Evolutionary conservation across 768 basidiomycete genomes (phyloP), one percentile per base, ranked within the genome.

Genomic region (Pulveroboletus sp.): DNA sequence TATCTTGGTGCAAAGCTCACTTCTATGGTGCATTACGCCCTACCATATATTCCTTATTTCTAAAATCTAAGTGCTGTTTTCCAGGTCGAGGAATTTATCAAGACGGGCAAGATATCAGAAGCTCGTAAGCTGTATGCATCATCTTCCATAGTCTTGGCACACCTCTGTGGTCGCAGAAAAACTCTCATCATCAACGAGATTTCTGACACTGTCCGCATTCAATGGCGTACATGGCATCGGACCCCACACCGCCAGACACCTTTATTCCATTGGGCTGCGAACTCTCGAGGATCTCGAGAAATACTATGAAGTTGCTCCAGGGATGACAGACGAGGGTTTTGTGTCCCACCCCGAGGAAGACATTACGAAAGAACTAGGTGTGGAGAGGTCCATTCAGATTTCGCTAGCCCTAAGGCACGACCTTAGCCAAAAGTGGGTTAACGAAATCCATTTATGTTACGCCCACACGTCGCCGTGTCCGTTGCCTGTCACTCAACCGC

Each of bases 211-310:
- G 8, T 75, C 76, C 7, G 58, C 70, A 0, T 88, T 93, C 59
- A 70, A 76, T 13, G 72, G 78, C 6, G 68, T 93, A 48, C 82
- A 93, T 47, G 84, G 87, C 8, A 83, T 93, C 31, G 90, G 90
- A 7, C 74, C 89, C 0, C 65, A 70, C n/a, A 86, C 76, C 7
- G 86, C 90, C 6, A 76, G 81, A 6, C 70, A 75, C 35, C 73
- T 90, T 5, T 88, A 83, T 62, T 77, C 77, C 30, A 70, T 76
- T 38, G 84, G 85, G 2, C 65, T 89, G 39, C 80, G 88, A 31
- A 84, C 80, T 0, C 62, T 91, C 7, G 76, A 80, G 5, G 83
- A 90, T 61, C 75, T 94, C 40, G 80, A 84, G 52, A 70, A 75
- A 36, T 83, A 83, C 59, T 87, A 84, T 61, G 67, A 68, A 51